Evolutionary conservation across 176 grass and related monocot genomes (phyloP), one percentile per base, ranked within the genome.

Genomic region (Tuctoria greenei): DNA sequence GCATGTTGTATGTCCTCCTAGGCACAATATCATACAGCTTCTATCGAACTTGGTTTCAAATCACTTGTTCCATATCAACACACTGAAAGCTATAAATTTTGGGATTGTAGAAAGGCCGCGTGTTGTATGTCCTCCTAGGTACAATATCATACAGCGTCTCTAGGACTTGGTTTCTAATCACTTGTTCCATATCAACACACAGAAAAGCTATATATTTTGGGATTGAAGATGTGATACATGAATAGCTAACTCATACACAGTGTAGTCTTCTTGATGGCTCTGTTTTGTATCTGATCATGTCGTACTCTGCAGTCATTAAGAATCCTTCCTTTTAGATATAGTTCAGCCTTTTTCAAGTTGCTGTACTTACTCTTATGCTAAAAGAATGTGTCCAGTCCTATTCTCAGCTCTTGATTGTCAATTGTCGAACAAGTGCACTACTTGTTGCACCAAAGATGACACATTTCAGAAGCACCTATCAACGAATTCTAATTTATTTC

Each of bases 91-190:
- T 85, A 61, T 26, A 15, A 78, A n/a, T n/a, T n/a, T n/a, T n/a
- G n/a, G n/a, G n/a, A n/a, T n/a, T n/a, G n/a, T n/a, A n/a, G n/a
- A n/a, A 86, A 90, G 60, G 69, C 75, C 0, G 6, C 71, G 64
- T 90, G 88, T 76, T 90, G 88, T 83, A 79, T 82, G 82, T 85
- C 83, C 44, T 90, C 83, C 13, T 82, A 90, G 71, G 70, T 52
- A 64, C 52, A 47, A 18, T 21, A 34, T 38, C 2, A 15, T 46
- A 86, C 54, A 43, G 6, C 59, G 65, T 64, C 54, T 54, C 20
- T 84, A 66, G 74, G 31, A 15, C 13, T 42, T 6, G 6, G 16
- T 81, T 76, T 38, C 55, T 37, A 44, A 64, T 39, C 43, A 64
- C 34, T 14, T 24, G 6, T 45, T 35, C 10, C 20, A 24, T 76